Evolutionary conservation across 1,139 yeast genomes (phyloP), one percentile per base, ranked within the genome.

Genomic region (Blastobotrys arbuscula): DNA sequence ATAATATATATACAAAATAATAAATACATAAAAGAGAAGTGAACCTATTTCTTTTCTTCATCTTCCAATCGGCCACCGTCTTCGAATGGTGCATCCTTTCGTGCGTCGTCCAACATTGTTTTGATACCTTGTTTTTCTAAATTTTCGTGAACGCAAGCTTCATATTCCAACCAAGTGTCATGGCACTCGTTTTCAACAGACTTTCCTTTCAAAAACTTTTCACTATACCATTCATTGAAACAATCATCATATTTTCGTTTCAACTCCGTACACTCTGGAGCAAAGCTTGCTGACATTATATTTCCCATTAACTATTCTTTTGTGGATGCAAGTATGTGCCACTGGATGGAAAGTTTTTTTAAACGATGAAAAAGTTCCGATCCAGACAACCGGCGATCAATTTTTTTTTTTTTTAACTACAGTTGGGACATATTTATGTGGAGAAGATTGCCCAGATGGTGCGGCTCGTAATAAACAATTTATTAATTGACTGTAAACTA

Each of bases 161-260:
- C 86, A 66, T 92, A 92, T 45, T 80, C 82, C 53, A 80, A 78
- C 96, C 97, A 92, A 41, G 87, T 77, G 44, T 83, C 92, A 48
- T 87, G 84, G 68, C 98, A 92, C 66, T 90, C 97, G 64, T 92
- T 90, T 23, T 45, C 48, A 28, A 49, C 68, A 24, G 76, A 70
- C 55, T 82, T 78, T 23, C 90, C 90, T 60, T 81, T 78, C 54
- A 84, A 71, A 60, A 84, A 84, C 67, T 84, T 71, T 60, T 90
- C 97, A n/a, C 94, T 82, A 66, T 92, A 92, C 97, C 97, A 92
- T 58, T 77, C 77, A 68, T 88, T 89, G 72, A 92, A 92, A 66
- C 98, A 92, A 62, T 83, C 84, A 63, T 92, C 97, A 64, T 92
- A 92, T 59, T 81, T 78, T 58, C 79, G 79, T 67, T 92, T 92